These are phyloP conservation scores for Cytospora paraplurivora DNA, from an alignment of 2,329 filamentous ascomycete genomes.

Conservation along the genomic window DNA sequence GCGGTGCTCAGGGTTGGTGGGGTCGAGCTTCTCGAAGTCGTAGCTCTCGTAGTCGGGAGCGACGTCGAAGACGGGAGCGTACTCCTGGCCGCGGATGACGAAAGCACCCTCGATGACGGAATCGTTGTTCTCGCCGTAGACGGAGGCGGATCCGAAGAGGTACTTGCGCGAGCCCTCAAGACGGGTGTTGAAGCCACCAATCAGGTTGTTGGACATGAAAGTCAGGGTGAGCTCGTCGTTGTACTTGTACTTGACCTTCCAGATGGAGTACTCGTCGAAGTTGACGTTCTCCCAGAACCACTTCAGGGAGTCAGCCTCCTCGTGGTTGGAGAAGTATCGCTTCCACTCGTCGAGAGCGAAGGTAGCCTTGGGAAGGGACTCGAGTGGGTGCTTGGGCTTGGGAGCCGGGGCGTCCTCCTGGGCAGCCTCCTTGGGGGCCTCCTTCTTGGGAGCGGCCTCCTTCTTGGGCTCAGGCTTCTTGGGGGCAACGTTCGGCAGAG, in stretches of 20 bases:
- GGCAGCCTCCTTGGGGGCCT: conserved; percentile 45
- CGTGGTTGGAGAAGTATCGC: conserved; percentile 97
- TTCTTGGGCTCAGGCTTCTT: conserved; percentile 77
- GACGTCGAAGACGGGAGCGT: conserved; percentile 86
- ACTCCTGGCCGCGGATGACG: conserved; percentile 89
- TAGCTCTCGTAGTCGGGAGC: conserved; percentile 98
- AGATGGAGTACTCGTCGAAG: conserved; percentile 93
- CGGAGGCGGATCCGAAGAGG: conserved; percentile 87
- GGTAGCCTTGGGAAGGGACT: conserved; percentile 76
- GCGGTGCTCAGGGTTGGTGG: conserved; percentile 78
- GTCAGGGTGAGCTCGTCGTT: conserved; percentile 95
- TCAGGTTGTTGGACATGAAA: conserved; percentile 99
- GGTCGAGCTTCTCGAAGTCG: conserved; percentile 94
- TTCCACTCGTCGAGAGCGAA: conserved; percentile 96
- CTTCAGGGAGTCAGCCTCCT: conserved; percentile 81
- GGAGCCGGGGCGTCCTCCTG: conserved; percentile 62
- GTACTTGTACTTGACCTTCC: conserved; percentile 97
- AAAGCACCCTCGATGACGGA: conserved; percentile 92
- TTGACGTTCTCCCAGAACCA: conserved; percentile 99
- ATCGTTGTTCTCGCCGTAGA: conserved; percentile 87
- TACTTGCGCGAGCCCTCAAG: conserved; percentile 98
- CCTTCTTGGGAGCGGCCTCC: conserved; percentile 51
- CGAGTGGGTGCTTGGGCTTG: conserved; percentile 96
- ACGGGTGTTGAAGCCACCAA: conserved; percentile 96
- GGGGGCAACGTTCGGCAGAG: conserved; percentile 68